phyloP scores from a whole-genome alignment of 441 rosid genomes.

The Sinapis alba region DNA sequence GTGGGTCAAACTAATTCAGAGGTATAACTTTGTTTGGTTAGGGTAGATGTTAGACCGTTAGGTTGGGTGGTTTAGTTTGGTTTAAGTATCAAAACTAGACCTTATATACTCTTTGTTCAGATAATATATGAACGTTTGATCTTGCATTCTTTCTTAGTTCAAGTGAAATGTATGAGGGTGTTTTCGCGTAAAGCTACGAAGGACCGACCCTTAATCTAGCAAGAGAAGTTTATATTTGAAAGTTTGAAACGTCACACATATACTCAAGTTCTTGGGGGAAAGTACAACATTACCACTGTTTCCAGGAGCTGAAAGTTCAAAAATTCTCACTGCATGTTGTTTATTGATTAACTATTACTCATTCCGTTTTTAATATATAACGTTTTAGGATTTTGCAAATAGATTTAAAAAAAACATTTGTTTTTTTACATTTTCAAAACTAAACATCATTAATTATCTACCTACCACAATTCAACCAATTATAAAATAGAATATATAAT shows the following conservation, averaged over 20 bases:
- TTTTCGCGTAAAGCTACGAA: not conserved
- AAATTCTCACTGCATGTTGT: not conserved
- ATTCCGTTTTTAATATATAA: no score
- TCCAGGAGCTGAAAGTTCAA: not conserved
- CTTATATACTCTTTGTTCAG: not conserved
- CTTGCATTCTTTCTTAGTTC: not conserved
- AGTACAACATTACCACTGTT: not conserved
- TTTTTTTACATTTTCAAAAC: no score
- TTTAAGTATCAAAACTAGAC: not conserved
- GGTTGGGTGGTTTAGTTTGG: not conserved
- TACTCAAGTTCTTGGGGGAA: not conserved
- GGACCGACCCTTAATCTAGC: not conserved
- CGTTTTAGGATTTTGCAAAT: no score
- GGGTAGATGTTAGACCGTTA: not conserved
- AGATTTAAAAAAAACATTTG: no score
- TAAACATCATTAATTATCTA: no score
- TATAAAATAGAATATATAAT: no score
- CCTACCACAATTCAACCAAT: no score
- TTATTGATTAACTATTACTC: no score
- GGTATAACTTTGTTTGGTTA: not conserved
- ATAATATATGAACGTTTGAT: not conserved
- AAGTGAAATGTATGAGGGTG: not conserved
- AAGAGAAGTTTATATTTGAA: no score
- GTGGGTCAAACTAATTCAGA: not conserved
- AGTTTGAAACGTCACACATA: no score